Evolutionary conservation across 1,139 yeast genomes (phyloP), one percentile per base, ranked within the genome.

Genomic region (Nakaseomyces nivariensis): DNA sequence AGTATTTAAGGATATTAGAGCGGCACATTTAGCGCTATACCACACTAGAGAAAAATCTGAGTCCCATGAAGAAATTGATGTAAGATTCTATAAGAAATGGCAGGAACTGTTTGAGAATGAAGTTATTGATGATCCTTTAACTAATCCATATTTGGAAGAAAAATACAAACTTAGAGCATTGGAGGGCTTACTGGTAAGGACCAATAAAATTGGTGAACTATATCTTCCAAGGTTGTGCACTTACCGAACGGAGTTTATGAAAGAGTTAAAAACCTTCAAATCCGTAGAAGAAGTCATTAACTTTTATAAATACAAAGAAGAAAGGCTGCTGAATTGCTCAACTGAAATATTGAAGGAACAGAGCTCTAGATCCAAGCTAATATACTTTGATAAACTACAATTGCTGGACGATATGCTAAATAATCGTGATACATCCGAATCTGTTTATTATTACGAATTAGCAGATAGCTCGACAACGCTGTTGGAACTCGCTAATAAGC

Each of bases 161-260:
- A 48, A 54, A 9, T 61, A 58, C 41, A 61, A 53, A 50, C 42
- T 63, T 25, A 58, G 68, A 46, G 50, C 56, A 31, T 57, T 57
- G 34, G 68, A 64, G 46, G 63, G 62, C 46, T 61, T 63, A 47
- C 49, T 64, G 11, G 63, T 62, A 3, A 56, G 66, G 45, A 58
- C 63, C 1, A 59, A 62, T 1, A 53, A 57, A 10, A 53, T 63
- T 29, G 68, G 68, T 27, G 68, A 64, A 50, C 62, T 64, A 41
- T 63, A 62, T 49, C 36, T 64, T n/a, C 67, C 68, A 33, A 52
- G 63, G 32, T 46, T 63, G 36, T 54, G 55, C 32, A 55, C 62
- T 2, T 58, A 45, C 13, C 8, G 10, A 8, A 11, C 34, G 5
- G 44, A 41, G 17, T 38, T 38, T 5, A 27, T 27, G 44, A 41